Conservation (phyloP, 2,329 filamentous ascomycete genomes). For the Xylaria polymorpha region DNA sequence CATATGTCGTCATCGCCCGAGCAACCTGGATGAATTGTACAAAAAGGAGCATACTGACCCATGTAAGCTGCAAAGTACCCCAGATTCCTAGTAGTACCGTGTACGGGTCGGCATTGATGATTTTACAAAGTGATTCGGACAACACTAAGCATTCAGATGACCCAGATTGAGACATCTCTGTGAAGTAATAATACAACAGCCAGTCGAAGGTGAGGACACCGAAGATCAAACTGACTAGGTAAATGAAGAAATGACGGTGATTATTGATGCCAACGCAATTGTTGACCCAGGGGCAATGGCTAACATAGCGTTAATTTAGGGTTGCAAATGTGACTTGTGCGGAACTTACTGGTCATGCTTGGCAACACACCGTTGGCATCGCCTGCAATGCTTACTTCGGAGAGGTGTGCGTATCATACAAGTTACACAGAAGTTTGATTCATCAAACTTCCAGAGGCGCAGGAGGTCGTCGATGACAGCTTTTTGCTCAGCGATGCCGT, state of each 20-base stretch:
- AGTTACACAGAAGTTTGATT: constrained; percentile 90
- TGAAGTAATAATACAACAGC: constrained; percentile 78
- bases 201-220: constrained; percentile 80
- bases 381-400: constrained; percentile 93
- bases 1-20: constrained; percentile 93
- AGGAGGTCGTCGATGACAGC: constrained; percentile 89
- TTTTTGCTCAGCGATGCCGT: constrained; percentile 89
- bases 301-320: constrained; percentile 53
- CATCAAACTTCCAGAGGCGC: constrained; percentile 88
- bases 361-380: constrained; percentile 91
- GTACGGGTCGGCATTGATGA: constrained; percentile 84
- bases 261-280: constrained; percentile 98
- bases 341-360: constrained; percentile 91
- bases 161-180: constrained; percentile 64
- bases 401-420: constrained; percentile 96
- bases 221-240: constrained; percentile 80
- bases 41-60: constrained; percentile 96
- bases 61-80: constrained; percentile 85
- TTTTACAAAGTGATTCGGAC: constrained; percentile 77
- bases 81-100: constrained; percentile 83
- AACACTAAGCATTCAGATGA: constrained; percentile 77
- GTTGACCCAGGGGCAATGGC: constrained; percentile 97
- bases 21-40: constrained; percentile 95
- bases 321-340: background rate
- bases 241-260: constrained; percentile 93